phyloP scores from a whole-genome alignment of 176 grass and related monocot genomes.

The Aegilops bicornis region DNA sequence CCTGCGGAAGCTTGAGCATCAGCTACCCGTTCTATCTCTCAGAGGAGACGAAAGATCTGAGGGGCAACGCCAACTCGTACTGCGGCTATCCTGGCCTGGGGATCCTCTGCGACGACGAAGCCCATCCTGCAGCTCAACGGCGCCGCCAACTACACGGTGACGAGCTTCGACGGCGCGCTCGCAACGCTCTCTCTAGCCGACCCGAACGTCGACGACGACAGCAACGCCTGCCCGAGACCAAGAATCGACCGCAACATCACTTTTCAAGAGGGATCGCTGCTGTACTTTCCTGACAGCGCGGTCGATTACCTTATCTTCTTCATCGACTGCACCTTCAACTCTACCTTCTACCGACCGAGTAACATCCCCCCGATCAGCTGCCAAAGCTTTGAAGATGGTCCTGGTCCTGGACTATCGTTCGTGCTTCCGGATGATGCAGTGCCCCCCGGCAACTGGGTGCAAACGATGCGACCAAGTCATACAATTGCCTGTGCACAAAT shows the following conservation, averaged over 20 bases:
- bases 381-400: neutral
- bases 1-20: neutral
- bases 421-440: neutral
- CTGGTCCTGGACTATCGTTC: neutral
- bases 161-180: neutral
- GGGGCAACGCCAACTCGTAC: neutral
- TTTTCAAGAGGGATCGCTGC: fast-evolving
- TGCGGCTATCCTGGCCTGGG: constrained; percentile 33
- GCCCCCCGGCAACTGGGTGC: neutral
- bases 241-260: neutral
- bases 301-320: constrained; percentile 11
- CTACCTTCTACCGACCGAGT: fast-evolving
- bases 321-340: neutral
- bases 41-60: fast-evolving
- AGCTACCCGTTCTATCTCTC: constrained; percentile 32
- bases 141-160: neutral
- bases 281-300: neutral
- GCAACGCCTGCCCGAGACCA: neutral
- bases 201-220: neutral
- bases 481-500: neutral
- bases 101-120: neutral
- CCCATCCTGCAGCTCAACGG: neutral
- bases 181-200: neutral
- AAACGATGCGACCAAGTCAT: fast-evolving
- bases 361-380: neutral